Evolutionary conservation across 1,139 yeast species (phyloP).

Genomic region (Pichia cactophila): DNA sequence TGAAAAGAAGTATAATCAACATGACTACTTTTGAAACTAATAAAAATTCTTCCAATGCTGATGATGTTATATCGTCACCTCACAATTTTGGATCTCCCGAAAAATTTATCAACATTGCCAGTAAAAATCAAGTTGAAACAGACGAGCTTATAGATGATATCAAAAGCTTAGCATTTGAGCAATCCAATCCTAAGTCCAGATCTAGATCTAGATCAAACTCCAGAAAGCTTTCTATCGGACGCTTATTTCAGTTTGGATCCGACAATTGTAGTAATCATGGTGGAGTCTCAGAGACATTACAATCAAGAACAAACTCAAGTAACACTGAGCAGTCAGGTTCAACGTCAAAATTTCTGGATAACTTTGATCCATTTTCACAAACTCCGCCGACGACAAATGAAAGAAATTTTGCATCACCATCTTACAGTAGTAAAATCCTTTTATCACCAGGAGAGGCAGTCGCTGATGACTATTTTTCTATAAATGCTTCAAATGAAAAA

Average conservation of each 20-base stretch:
- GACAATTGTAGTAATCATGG: slow-evolving; percentile 7
- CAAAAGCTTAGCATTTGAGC: slow-evolving; percentile 6
- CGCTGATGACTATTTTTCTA: slow-evolving; percentile 2
- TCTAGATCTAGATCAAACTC: slow-evolving; percentile 28
- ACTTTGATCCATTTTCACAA: slow-evolving; percentile 9
- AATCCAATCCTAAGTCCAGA: slow-evolving; percentile 11
- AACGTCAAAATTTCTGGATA: slow-evolving; percentile 6
- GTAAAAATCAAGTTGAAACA: not conserved
- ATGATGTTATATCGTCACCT: not conserved
- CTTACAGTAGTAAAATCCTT: slow-evolving; percentile 1
- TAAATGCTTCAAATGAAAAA: slow-evolving; percentile 1
- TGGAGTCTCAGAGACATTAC: not conserved
- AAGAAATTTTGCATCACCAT: slow-evolving; percentile 7
- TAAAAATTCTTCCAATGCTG: not conserved
- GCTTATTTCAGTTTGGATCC: slow-evolving; percentile 26
- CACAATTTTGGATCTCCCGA: slow-evolving; percentile 8
- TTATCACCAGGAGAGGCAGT: not conserved
- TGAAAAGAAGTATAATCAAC: not conserved
- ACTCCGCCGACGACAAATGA: slow-evolving; percentile 19
- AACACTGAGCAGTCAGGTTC: slow-evolving; percentile 4
- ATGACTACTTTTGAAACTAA: not conserved
- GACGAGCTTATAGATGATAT: slow-evolving; percentile 2
- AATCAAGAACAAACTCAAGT: slow-evolving; percentile 1
- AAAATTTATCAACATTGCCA: not conserved
- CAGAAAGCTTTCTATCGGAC: slow-evolving; percentile 24